Evolutionary conservation across 176 grass and related monocot genomes (phyloP).

Genomic region (Juncus effusus): DNA sequence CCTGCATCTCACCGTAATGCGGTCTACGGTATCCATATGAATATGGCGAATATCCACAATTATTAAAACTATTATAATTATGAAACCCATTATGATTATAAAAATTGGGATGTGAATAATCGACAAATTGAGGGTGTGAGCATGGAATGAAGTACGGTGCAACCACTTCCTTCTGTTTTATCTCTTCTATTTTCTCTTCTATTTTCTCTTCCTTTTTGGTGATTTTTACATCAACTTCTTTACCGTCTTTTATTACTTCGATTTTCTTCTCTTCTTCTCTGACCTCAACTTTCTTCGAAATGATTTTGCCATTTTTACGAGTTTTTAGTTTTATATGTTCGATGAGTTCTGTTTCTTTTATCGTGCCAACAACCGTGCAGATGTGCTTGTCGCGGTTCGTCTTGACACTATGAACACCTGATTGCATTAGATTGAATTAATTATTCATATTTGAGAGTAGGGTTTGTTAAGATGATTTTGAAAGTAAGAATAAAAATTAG

Average conservation of each 20-base stretch:
- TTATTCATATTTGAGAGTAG: background rate
- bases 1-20: constrained; percentile 14
- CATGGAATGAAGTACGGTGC: constrained; percentile 78
- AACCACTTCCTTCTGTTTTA: constrained; percentile 47
- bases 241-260: constrained; percentile 23
- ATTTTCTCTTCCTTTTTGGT: constrained; percentile 18
- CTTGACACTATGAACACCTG: constrained; percentile 69
- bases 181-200: constrained; percentile 45
- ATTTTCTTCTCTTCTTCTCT: constrained; percentile 37
- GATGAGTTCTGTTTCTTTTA: constrained; percentile 55
- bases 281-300: constrained; percentile 47
- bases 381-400: constrained; percentile 46
- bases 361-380: constrained; percentile 45
- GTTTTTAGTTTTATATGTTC: constrained; percentile 53
- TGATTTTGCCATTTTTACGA: constrained; percentile 37
- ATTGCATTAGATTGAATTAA: constrained; percentile 7
- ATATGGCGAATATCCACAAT: constrained; percentile 15
- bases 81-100: constrained; percentile 2
- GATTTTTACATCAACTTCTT: constrained; percentile 2
- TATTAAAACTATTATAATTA: background rate
- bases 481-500: background rate
- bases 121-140: constrained; percentile 49
- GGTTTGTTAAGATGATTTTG: background rate
- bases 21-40: constrained; percentile 14
- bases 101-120: constrained; percentile 40